phyloP scores from a whole-genome alignment of 2,329 filamentous ascomycete species.

The Cladosporium velox region DNA sequence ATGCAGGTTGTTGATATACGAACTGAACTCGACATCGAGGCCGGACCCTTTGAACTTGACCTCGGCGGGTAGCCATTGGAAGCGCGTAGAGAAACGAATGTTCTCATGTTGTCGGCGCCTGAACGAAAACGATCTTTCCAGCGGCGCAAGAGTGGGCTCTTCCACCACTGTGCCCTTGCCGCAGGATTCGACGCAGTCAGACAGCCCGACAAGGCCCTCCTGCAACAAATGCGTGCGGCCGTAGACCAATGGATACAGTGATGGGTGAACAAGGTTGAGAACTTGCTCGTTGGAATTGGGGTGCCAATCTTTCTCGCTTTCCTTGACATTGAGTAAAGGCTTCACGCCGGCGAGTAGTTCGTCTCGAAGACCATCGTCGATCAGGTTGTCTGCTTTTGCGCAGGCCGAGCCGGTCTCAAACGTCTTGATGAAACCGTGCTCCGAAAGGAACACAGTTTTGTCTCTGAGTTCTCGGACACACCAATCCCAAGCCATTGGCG shows the following conservation, averaged over 20 bases:
- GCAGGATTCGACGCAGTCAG: conserved; percentile 33
- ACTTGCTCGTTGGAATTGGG: conserved; percentile 44
- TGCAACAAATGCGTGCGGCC: conserved; percentile 47
- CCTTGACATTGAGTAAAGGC: conserved; percentile 51
- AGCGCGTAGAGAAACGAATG: conserved; percentile 15
- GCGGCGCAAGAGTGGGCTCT: too few species aligned
- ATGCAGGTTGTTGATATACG: conserved; percentile 22
- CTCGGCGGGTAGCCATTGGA: conserved; percentile 21
- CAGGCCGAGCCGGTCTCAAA: conserved; percentile 50
- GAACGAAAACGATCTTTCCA: too few species aligned
- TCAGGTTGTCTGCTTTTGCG: conserved; percentile 56
- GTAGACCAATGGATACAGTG: conserved; percentile 61
- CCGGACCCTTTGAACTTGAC: conserved; percentile 13
- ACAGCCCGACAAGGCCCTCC: conserved; percentile 31
- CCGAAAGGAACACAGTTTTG: conserved; percentile 52
- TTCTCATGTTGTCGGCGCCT: too few species aligned
- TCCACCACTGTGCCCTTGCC: too few species aligned
- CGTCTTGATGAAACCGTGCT: conserved; percentile 45
- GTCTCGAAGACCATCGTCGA: conserved; percentile 43
- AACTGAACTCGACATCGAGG: conserved; percentile 11
- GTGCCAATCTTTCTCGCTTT: conserved; percentile 23
- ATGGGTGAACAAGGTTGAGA: conserved; percentile 63
- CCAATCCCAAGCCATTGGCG: conserved; percentile 33
- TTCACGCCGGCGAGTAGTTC: conserved; percentile 49
- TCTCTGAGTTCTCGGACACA: conserved; percentile 47